Base-by-base conservation (phyloP, 371 early-diverging fungal species). In the Circinella minor region DNA sequence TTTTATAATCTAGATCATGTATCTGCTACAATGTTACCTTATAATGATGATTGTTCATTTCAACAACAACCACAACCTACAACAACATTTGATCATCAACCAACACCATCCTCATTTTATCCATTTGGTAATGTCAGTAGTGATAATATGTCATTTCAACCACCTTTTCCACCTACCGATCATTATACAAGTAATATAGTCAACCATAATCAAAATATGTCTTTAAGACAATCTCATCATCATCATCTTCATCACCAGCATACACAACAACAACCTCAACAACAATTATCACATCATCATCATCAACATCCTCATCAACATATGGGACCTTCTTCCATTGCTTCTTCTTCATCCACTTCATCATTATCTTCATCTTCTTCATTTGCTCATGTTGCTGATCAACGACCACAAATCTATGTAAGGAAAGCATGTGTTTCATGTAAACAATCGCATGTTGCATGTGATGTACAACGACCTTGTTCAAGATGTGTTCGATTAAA, bases 391-490 rank as follows among this genome's bases (percentile, higher is more conserved):
- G 48, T 34, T 11, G 63, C 37, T n/a, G 65, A 65, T 9, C 54
- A 46, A 38, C 54, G 65, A n/a, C 65, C 46, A 0, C 69, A 69
- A 36, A 63, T 79, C 9, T 83, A 88, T 70, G 86, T 83, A 3
- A 82, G 85, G 36, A 87, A 84, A 67, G 88, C 88, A 1, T 89
- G 90, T 67, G 84, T 84, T 15, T 73, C 77, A 18, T 89, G 89
- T 69, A 86, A 86, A 66, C 74, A 73, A 18, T 81, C 82, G 4
- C 89, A 89, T 63, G 85, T 87, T 11, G 87, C 88, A 4, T 89
- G 90, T 68, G 87, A 87, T 67, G 76, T 77, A 13, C 77, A 78
- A 17, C 78, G 88, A n/a, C 88, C 90, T 4, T 89, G 90, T 66
- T 73, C 84, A 70, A 71, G 90, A 14, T 89, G 88, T 70, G 71